A percentile compares a stretch with the other conserved stretches of the same genome.
phyloP scores from a whole-genome alignment of 139 green algal species.

The Diplosphaera chodatii region DNA sequence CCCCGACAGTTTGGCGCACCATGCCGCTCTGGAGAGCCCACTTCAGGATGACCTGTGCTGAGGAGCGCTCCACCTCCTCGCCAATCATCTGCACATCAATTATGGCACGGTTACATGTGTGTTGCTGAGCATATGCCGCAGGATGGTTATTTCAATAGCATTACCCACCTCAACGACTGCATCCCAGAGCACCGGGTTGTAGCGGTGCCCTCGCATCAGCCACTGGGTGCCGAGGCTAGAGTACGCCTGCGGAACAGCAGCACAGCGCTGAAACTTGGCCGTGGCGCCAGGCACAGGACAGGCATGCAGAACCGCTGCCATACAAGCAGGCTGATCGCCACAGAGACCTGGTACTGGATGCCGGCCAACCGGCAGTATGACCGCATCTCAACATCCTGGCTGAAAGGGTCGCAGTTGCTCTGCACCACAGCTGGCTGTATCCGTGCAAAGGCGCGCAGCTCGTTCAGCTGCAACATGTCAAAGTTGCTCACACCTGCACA shows the following conservation, averaged over 20 bases:
- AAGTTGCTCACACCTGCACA: conserved; percentile 68
- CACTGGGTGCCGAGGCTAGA: conserved; percentile 67
- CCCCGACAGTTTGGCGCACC: no score
- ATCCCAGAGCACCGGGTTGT: conserved; percentile 52
- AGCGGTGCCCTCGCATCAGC: conserved; percentile 23
- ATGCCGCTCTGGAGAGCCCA: conserved; percentile 65
- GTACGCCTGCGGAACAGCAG: conserved; percentile 54
- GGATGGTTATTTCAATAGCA: no score
- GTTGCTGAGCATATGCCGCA: no score
- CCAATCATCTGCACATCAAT: conserved; percentile 12
- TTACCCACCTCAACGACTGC: conserved; percentile 10
- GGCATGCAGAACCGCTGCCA: no score
- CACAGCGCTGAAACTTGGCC: no score
- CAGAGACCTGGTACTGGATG: conserved; percentile 40
- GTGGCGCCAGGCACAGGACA: no score
- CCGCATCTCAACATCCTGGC: conserved; percentile 26
- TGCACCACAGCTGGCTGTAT: conserved; percentile 64
- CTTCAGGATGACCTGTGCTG: conserved; percentile 51
- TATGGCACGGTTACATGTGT: no score
- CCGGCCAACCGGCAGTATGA: conserved; percentile 35
- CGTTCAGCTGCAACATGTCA: conserved; percentile 42
- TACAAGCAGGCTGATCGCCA: no score
- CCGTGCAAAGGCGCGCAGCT: conserved; percentile 47
- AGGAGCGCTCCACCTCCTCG: conserved; percentile 6
- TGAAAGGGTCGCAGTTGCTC: conserved; percentile 31